phyloP scores from a whole-genome alignment of 352 stramenopile species.

The Phytopythium sindhum region DNA sequence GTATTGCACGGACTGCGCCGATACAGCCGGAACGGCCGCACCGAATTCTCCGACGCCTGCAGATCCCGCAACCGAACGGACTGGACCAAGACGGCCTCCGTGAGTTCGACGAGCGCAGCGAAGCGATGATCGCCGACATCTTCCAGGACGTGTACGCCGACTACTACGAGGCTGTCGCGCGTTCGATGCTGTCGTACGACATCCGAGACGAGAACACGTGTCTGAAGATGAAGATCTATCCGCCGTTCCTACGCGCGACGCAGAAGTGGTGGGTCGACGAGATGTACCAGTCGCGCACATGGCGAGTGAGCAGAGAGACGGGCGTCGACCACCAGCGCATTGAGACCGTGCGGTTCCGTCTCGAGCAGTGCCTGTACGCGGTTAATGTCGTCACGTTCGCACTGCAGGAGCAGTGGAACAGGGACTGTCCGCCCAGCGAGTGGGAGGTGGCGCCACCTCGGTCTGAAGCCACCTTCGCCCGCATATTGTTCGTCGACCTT shows the following conservation, averaged over 20 bases:
- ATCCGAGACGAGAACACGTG: constrained; percentile 71
- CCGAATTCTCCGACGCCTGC: constrained; percentile 58
- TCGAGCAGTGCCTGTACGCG: constrained; percentile 58
- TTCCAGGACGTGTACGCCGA: constrained; percentile 76
- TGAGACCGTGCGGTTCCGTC: constrained; percentile 31
- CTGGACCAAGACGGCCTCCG: constrained; percentile 42
- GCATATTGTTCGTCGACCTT: constrained; percentile 85
- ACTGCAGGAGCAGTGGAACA: constrained; percentile 86
- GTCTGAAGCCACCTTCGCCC: constrained; percentile 42
- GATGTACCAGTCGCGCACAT: constrained; percentile 63
- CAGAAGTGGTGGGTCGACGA: constrained; percentile 88
- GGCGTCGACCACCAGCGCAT: constrained; percentile 53
- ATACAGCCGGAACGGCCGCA: constrained; percentile 63
- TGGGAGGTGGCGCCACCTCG: constrained; percentile 58
- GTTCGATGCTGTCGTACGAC: constrained; percentile 87
- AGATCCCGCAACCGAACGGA: constrained; percentile 57
- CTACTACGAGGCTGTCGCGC: constrained; percentile 75
- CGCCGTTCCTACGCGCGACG: constrained; percentile 67
- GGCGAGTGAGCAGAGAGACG: constrained; percentile 80
- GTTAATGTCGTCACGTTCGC: constrained; percentile 83
- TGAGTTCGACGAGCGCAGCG: constrained; percentile 56
- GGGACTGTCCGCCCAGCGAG: constrained; percentile 62
- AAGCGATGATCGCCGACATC: constrained; percentile 64
- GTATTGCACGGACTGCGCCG: constrained; percentile 39
- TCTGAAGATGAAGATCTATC: constrained; percentile 80